Conservation (phyloP, 805 yeast species). For the Hyphopichia homilentoma region DNA sequence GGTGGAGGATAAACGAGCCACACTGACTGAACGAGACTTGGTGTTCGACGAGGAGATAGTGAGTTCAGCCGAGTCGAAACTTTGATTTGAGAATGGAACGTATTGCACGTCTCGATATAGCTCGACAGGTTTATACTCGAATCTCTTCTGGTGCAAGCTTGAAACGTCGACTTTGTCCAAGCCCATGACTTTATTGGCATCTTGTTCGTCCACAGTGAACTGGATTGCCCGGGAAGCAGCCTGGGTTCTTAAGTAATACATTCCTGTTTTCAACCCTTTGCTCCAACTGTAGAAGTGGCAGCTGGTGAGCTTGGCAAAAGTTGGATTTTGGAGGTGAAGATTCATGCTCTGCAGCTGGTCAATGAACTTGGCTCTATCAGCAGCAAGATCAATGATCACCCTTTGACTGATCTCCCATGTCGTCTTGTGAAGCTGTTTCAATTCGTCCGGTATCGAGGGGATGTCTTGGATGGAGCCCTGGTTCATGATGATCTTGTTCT, state of each 20-base stretch:
- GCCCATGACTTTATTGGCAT: constrained; percentile 5
- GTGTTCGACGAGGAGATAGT: not conserved
- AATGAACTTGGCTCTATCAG: constrained; percentile 67
- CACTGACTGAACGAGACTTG: not conserved
- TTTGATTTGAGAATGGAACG: not conserved
- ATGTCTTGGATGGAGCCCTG: constrained; percentile 86
- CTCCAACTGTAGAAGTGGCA: constrained; percentile 43
- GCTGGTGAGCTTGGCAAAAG: constrained; percentile 37
- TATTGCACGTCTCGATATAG: not conserved
- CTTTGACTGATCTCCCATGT: constrained; percentile 96
- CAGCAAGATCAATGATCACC: constrained; percentile 81
- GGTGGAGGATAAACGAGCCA: not conserved
- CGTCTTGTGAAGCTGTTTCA: constrained; percentile 81
- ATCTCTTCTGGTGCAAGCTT: constrained; percentile 18
- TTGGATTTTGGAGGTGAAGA: constrained; percentile 33
- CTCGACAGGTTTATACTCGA: constrained; percentile 15
- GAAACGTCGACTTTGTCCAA: constrained; percentile 2
- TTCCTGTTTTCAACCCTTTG: constrained; percentile 36
- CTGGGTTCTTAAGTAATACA: constrained; percentile 37
- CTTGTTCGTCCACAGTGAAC: constrained; percentile 24
- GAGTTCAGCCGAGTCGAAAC: not conserved
- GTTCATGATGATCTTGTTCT: constrained; percentile 67
- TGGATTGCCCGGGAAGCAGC: constrained; percentile 37
- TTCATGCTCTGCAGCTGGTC: constrained; percentile 51
- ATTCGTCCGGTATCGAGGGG: constrained; percentile 65